Conservation (phyloP, 2,329 filamentous ascomycete genomes). For the Gaeumannomyces sp. region DNA sequence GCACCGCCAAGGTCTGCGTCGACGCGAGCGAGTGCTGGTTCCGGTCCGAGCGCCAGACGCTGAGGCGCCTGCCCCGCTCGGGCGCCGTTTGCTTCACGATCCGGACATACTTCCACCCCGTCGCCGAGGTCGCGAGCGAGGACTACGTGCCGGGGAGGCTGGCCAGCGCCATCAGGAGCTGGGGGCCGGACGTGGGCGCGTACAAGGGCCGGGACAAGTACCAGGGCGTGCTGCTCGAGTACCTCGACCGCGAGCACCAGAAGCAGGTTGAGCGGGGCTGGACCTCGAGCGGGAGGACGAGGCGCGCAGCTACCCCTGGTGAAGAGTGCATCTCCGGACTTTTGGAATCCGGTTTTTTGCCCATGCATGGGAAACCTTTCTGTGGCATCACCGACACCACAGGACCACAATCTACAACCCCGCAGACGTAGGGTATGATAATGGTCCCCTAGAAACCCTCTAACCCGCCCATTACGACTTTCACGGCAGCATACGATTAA, state of each 20-base stretch:
- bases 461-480: no score
- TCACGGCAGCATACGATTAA: no score
- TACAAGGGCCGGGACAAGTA: slow-evolving; percentile 79
- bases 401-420: no score
- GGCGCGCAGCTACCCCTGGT: slow-evolving; percentile 55
- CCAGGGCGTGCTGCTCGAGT: slow-evolving; percentile 66
- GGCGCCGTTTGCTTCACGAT: slow-evolving; percentile 68
- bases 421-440: no score
- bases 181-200: slow-evolving; percentile 67
- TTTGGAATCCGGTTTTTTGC: not conserved
- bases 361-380: no score
- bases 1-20: slow-evolving; percentile 66
- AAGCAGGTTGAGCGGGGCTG: slow-evolving; percentile 63
- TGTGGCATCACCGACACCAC: no score
- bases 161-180: slow-evolving; percentile 73
- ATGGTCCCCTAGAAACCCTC: no score
- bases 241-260: slow-evolving; percentile 65
- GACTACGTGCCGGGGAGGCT: slow-evolving; percentile 71
- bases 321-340: not conserved
- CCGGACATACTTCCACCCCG: slow-evolving; percentile 69
- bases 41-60: slow-evolving; percentile 66
- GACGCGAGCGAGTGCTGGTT: slow-evolving; percentile 71
- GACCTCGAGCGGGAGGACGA: slow-evolving; percentile 56
- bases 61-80: slow-evolving; percentile 54
- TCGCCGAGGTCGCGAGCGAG: slow-evolving; percentile 62